These are phyloP conservation scores for Marvania coccoides DNA, from an alignment of 139 green algal species.

Conservation along the genomic window DNA sequence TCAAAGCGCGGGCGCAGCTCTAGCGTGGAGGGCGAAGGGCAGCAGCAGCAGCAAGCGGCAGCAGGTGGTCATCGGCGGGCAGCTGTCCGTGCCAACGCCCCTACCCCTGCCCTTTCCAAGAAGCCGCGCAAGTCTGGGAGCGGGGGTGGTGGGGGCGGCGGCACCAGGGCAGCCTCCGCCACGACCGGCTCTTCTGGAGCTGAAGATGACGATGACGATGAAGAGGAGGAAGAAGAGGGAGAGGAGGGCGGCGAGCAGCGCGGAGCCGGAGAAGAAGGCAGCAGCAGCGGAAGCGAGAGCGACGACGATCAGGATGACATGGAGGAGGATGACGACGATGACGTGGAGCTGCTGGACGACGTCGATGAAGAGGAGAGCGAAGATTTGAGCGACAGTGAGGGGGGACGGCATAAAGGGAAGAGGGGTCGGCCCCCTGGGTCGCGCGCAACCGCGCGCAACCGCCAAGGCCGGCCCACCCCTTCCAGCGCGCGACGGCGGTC, in stretches of 20 bases:
- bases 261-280: background rate
- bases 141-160: too few species aligned
- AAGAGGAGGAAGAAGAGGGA: background rate
- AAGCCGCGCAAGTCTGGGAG: too few species aligned
- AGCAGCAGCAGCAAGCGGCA: background rate
- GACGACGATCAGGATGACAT: background rate
- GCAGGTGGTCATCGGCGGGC: background rate
- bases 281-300: background rate
- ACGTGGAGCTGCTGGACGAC: background rate
- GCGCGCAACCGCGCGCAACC: too few species aligned
- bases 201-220: constrained; percentile 1
- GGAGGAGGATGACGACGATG: background rate
- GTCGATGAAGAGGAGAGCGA: background rate
- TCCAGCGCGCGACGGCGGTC: too few species aligned
- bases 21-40: background rate
- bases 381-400: too few species aligned
- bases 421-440: too few species aligned
- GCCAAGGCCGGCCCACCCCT: too few species aligned
- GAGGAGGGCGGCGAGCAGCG: background rate
- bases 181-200: background rate
- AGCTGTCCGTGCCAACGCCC: background rate
- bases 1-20: background rate
- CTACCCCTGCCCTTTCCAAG: too few species aligned
- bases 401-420: too few species aligned
- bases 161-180: too few species aligned